Conservation (phyloP, 768 basidiomycete species). For the Xanthoconium stramineum region DNA sequence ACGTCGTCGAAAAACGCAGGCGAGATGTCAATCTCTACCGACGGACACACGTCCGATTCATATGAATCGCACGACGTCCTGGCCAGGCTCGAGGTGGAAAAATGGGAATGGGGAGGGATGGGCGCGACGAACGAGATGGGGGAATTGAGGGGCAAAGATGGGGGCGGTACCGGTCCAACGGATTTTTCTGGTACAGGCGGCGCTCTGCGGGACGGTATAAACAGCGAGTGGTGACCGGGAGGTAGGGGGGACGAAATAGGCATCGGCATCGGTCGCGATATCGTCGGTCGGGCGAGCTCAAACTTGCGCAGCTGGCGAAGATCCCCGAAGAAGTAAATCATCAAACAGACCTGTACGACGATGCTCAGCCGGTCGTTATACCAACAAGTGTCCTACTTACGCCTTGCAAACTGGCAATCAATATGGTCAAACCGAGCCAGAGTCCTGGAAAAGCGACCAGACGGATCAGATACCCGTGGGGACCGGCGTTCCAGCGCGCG, state of each 20-base stretch:
- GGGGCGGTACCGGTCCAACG: neutral
- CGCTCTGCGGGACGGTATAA: constrained; percentile 6
- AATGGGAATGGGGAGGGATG: neutral
- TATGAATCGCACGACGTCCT: constrained; percentile 19
- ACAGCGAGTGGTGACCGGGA: neutral
- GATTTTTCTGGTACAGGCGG: constrained; percentile 8
- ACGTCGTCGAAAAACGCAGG: constrained; percentile 44
- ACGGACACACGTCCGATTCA: constrained; percentile 13
- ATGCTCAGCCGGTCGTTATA: neutral
- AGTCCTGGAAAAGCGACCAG: constrained; percentile 61
- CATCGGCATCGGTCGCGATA: constrained; percentile 42
- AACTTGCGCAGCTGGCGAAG: constrained; percentile 74
- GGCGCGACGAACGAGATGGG: constrained; percentile 6
- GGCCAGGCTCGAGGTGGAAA: constrained; percentile 6
- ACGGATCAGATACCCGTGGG: constrained; percentile 50
- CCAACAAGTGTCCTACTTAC: constrained; percentile 33
- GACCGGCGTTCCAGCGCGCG: constrained; percentile 33
- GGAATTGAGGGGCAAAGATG: constrained; percentile 12
- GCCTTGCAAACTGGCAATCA: constrained; percentile 64
- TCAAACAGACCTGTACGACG: constrained; percentile 50
- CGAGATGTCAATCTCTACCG: constrained; percentile 36
- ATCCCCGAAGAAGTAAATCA: constrained; percentile 79
- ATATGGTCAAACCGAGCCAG: constrained; percentile 64
- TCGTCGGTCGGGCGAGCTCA: constrained; percentile 68
- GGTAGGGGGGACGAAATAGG: constrained; percentile 17